These are phyloP conservation scores for Fagopyrum homotropicum DNA, from an alignment of 148 eudicot species.

Conservation along the genomic window DNA sequence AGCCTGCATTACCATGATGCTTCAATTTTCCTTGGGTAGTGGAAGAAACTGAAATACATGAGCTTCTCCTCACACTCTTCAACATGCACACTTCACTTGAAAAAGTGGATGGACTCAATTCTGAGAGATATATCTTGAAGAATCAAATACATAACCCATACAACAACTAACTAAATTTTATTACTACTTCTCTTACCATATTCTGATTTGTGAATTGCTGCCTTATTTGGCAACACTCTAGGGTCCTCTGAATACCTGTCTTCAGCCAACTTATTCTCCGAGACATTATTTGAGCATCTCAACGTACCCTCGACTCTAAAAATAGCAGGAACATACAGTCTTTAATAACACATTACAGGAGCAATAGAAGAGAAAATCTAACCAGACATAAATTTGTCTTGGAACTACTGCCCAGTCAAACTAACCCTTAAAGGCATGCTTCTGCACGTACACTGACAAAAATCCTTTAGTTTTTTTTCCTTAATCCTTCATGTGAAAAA, in stretches of 20 bases:
- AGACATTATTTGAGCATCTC: constrained; percentile 6
- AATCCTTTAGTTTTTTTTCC: not conserved
- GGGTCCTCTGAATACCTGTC: not conserved
- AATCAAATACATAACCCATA: not conserved
- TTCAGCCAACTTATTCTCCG: constrained; percentile 8
- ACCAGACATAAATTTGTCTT: not conserved
- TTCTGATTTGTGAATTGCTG: constrained; percentile 3
- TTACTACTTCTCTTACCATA: not conserved
- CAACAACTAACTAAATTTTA: not conserved
- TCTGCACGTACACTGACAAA: not conserved
- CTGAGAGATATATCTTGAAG: not conserved
- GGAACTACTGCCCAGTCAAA: not conserved
- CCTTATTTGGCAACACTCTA: constrained; percentile 8
- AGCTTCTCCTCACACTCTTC: constrained; percentile 29
- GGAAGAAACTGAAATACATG: constrained; percentile 23
- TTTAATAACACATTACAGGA: not conserved
- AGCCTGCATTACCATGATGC: constrained; percentile 15
- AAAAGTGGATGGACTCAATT: not conserved
- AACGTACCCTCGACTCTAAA: not conserved
- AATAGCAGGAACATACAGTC: not conserved
- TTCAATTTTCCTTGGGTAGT: constrained; percentile 26
- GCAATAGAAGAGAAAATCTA: not conserved
- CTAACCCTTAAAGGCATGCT: not conserved
- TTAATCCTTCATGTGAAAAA: not conserved
- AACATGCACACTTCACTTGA: constrained; percentile 13